A percentile compares a stretch with the other conserved stretches of the same genome.
phyloP scores from a whole-genome alignment of 441 rosid species.

The Pelargonium cotyledonis region DNA sequence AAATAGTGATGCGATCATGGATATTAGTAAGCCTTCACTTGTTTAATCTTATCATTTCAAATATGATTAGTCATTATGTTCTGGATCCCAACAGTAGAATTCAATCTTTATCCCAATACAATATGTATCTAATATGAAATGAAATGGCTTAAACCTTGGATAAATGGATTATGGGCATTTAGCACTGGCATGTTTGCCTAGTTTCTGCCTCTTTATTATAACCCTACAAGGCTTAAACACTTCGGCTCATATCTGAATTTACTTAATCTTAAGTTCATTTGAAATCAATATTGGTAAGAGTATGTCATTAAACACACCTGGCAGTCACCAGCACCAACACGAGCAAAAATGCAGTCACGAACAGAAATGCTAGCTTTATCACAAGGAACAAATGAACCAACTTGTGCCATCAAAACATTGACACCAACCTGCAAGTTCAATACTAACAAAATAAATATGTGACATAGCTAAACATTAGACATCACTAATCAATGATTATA shows the following conservation, averaged over 20 bases:
- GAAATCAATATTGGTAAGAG: neutral
- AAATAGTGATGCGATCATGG: neutral
- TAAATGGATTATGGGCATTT: too few relatives aligned
- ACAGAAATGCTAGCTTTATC: conserved; percentile 82
- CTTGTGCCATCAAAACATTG: conserved; percentile 95
- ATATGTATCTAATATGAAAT: too few relatives aligned
- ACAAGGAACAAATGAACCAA: conserved; percentile 95
- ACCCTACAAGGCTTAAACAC: too few relatives aligned
- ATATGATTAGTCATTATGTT: too few relatives aligned
- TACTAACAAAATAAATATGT: conserved; percentile 8
- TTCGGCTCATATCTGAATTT: too few relatives aligned
- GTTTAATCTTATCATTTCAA: neutral
- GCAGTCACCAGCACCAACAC: conserved; percentile 99
- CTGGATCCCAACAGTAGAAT: too few relatives aligned
- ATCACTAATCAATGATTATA: neutral
- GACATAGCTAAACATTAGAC: neutral
- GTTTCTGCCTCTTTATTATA: too few relatives aligned
- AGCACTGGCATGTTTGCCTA: too few relatives aligned
- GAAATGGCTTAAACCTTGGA: too few relatives aligned
- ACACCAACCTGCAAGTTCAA: conserved; percentile 68
- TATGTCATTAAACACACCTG: conserved; percentile 57
- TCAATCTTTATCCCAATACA: too few relatives aligned
- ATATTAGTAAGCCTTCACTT: neutral
- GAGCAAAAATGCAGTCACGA: conserved; percentile 96
- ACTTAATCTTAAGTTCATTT: too few relatives aligned